Percentiles rank a stretch among this genome's conserved stretches.
phyloP scores from a whole-genome alignment of 345 rosid genomes.

The Cardiospermum halicacabum region DNA sequence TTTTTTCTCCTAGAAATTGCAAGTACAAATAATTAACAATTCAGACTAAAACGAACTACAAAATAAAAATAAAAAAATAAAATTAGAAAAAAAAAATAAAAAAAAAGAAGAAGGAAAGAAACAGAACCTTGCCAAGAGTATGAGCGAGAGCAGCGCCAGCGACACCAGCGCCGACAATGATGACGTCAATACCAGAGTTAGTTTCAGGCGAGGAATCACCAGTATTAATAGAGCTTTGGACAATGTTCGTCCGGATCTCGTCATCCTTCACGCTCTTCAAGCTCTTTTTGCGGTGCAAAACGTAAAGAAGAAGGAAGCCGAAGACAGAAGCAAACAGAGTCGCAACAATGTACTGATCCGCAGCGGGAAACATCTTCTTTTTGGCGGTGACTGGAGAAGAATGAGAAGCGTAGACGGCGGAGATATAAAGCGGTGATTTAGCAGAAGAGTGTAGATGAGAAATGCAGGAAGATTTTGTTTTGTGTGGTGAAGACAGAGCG shows the following conservation, averaged over 20 bases:
- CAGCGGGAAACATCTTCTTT: slow-evolving; percentile 8
- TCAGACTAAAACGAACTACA: too few species aligned
- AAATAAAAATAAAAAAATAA: too few species aligned
- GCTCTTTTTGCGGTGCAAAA: slow-evolving; percentile 26
- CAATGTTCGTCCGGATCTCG: slow-evolving; percentile 12
- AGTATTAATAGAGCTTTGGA: not conserved
- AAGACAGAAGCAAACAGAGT: slow-evolving; percentile 30
- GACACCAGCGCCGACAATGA: slow-evolving; percentile 83
- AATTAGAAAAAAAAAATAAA: not conserved
- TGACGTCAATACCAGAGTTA: slow-evolving; percentile 35
- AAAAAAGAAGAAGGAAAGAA: not conserved
- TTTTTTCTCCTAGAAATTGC: too few species aligned
- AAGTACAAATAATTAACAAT: too few species aligned
- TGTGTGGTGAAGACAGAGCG: not conserved
- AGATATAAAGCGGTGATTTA: not conserved
- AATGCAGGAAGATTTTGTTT: not conserved
- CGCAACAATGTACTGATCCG: slow-evolving; percentile 20
- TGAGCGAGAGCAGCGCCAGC: slow-evolving; percentile 82
- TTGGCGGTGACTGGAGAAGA: not conserved
- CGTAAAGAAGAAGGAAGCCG: slow-evolving; percentile 22
- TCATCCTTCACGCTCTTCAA: not conserved
- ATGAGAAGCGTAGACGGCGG: not conserved
- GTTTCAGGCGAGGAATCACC: slow-evolving; percentile 13
- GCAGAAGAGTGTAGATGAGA: not conserved
- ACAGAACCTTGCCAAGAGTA: slow-evolving; percentile 68